These are phyloP conservation scores for Cordia subcordata DNA, from an alignment of 257 asterid genomes.

Conservation along the genomic window DNA sequence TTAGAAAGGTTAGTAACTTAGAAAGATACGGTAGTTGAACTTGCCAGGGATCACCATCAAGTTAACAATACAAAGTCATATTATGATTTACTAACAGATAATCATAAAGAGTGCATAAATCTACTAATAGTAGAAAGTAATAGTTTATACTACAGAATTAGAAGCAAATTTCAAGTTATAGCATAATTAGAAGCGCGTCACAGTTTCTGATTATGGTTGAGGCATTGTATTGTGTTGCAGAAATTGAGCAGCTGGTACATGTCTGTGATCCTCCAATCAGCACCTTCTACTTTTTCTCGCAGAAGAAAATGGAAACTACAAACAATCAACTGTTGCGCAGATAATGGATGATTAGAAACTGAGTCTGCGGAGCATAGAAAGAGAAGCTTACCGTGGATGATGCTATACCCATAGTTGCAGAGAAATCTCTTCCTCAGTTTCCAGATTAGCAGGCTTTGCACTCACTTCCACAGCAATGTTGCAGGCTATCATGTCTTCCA, in stretches of 20 bases:
- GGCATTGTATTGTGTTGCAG: too few relatives aligned
- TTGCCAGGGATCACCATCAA: too few relatives aligned
- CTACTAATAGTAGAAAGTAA: not conserved
- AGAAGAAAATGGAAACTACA: too few relatives aligned
- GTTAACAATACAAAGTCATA: too few relatives aligned
- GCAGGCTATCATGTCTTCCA: slow-evolving; percentile 17
- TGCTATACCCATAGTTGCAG: slow-evolving; percentile 14
- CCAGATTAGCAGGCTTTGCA: slow-evolving; percentile 17
- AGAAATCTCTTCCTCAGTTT: slow-evolving; percentile 14
- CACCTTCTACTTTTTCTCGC: not conserved
- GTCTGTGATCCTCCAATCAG: not conserved
- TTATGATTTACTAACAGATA: too few relatives aligned
- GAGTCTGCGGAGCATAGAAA: not conserved
- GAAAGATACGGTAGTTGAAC: too few relatives aligned
- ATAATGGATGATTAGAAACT: too few relatives aligned
- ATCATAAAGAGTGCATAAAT: too few relatives aligned
- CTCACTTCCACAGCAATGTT: slow-evolving; percentile 8
- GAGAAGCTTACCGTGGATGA: not conserved
- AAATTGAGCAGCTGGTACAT: too few relatives aligned
- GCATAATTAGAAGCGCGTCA: not conserved
- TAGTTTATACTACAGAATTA: not conserved
- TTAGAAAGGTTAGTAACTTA: too few relatives aligned
- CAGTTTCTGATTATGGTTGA: too few relatives aligned
- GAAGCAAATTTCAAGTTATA: not conserved
- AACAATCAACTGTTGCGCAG: not conserved